These are phyloP conservation scores for Osmozyma mogii DNA, from an alignment of 805 yeast genomes.

Conservation along the genomic window DNA sequence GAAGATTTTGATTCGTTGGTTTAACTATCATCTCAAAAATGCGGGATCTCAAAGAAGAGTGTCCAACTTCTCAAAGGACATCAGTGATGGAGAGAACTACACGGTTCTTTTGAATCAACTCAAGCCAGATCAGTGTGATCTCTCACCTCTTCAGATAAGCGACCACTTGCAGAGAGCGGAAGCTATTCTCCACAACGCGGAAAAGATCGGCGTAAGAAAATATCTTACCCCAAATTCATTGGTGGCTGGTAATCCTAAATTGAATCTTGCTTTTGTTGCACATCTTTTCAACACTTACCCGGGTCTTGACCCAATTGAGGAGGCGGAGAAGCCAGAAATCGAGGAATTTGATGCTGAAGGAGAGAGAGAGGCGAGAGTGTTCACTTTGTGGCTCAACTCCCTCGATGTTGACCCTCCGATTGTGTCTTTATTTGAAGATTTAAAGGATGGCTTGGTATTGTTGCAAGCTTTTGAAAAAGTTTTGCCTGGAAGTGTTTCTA, in stretches of 20 bases:
- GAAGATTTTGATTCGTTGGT: conserved; percentile 94
- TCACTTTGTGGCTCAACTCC: conserved; percentile 95
- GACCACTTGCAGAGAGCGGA: conserved; percentile 82
- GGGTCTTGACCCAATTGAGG: conserved; percentile 92
- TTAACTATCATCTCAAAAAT: conserved; percentile 89
- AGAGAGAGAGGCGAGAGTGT: conserved; percentile 97
- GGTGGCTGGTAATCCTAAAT: conserved; percentile 93
- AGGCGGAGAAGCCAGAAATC: conserved; percentile 82
- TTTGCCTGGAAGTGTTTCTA: conserved; percentile 83
- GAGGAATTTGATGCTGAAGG: conserved; percentile 99
- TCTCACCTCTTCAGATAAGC: conserved; percentile 68
- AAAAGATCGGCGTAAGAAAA: conserved; percentile 84
- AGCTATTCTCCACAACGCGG: conserved; percentile 79
- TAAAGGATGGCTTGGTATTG: conserved; percentile 84
- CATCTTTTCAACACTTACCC: conserved; percentile 95
- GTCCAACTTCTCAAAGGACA: conserved; percentile 76
- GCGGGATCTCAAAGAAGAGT: conserved; percentile 88
- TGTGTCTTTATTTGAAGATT: conserved; percentile 83
- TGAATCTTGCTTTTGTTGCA: conserved; percentile 95
- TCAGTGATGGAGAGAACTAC: conserved; percentile 91
- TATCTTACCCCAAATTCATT: conserved; percentile 89
- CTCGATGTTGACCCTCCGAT: conserved; percentile 95
- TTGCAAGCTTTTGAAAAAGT: conserved; percentile 94
- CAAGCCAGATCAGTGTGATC: conserved; percentile 75
- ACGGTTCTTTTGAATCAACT: conserved; percentile 84